phyloP scores from a whole-genome alignment of 2,329 filamentous ascomycete genomes.

The Fusarium caatingaense region DNA sequence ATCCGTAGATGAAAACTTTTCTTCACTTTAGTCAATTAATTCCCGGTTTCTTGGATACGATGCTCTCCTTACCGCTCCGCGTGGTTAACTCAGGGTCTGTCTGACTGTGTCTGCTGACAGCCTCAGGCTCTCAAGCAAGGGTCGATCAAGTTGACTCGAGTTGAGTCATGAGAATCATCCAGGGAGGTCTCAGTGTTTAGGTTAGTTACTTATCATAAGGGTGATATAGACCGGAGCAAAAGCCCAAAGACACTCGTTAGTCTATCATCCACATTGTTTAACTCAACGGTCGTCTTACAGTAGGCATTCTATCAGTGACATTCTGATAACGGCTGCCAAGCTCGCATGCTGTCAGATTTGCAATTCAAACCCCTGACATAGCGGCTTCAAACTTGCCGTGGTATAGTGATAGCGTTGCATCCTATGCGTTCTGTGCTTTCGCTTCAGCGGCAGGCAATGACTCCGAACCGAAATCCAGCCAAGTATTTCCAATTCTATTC shows the following conservation, averaged over 20 bases:
- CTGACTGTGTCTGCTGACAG: slow-evolving; percentile 31
- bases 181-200: slow-evolving; percentile 14
- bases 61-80: slow-evolving; percentile 13
- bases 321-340: slow-evolving; percentile 25
- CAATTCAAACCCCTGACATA: slow-evolving; percentile 32
- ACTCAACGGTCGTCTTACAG: slow-evolving; percentile 9
- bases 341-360: slow-evolving; percentile 16
- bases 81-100: slow-evolving; percentile 22
- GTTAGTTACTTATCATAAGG: neutral
- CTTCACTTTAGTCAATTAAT: neutral
- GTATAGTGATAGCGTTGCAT: slow-evolving; percentile 25
- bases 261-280: neutral
- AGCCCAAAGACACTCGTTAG: neutral
- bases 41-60: slow-evolving; percentile 16
- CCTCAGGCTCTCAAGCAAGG: slow-evolving; percentile 5
- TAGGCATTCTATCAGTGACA: slow-evolving; percentile 22
- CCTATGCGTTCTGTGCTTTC: slow-evolving; percentile 1
- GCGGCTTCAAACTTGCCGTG: slow-evolving; percentile 5
- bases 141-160: neutral
- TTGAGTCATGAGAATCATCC: slow-evolving; percentile 32
- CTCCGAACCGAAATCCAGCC: neutral
- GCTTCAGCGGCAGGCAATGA: slow-evolving; percentile 33
- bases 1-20: slow-evolving; percentile 10
- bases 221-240: neutral
- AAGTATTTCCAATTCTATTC: slow-evolving; percentile 1